Evolutionary conservation across 2,329 filamentous ascomycete species (phyloP).

Genomic region (Diplodia sapinea): DNA sequence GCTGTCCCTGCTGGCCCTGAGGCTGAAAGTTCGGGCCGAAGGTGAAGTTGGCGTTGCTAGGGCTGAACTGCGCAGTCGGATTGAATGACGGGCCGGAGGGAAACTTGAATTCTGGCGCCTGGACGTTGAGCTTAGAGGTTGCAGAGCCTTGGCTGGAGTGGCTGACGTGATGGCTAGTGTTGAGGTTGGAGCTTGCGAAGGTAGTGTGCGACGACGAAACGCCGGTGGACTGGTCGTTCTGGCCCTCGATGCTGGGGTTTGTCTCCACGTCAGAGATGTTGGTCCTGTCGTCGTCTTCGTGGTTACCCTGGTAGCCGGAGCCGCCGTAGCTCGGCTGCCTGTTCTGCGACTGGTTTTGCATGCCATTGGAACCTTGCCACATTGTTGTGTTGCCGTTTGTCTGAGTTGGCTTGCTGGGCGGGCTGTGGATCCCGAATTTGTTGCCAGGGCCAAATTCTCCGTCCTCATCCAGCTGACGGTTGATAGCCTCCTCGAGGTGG

Average conservation of each 20-base stretch:
- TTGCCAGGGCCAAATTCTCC: slow-evolving; percentile 70
- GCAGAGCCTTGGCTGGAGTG: slow-evolving; percentile 68
- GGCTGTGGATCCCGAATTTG: slow-evolving; percentile 34
- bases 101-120: slow-evolving; percentile 86
- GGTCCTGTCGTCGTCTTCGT: slow-evolving; percentile 47
- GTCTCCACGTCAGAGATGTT: slow-evolving; percentile 47
- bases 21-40: slow-evolving; percentile 53
- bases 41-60: slow-evolving; percentile 47
- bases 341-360: slow-evolving; percentile 77
- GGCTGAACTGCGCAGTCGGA: slow-evolving; percentile 52
- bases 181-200: slow-evolving; percentile 67
- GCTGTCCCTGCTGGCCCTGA: slow-evolving; percentile 36
- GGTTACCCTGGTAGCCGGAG: slow-evolving; percentile 37
- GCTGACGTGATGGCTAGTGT: slow-evolving; percentile 44
- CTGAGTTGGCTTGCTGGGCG: slow-evolving; percentile 38
- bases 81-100: slow-evolving; percentile 52
- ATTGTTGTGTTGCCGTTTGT: slow-evolving; percentile 28
- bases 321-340: slow-evolving; percentile 59
- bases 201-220: slow-evolving; percentile 47
- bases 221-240: slow-evolving; percentile 45
- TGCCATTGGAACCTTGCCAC: slow-evolving; percentile 54
- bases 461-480: slow-evolving; percentile 78
- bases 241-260: slow-evolving; percentile 47
- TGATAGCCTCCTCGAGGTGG: slow-evolving; percentile 79
- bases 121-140: slow-evolving; percentile 82